Evolutionary conservation across 805 yeast species (phyloP).

Genomic region (Schizosaccharomyces octosporus): DNA sequence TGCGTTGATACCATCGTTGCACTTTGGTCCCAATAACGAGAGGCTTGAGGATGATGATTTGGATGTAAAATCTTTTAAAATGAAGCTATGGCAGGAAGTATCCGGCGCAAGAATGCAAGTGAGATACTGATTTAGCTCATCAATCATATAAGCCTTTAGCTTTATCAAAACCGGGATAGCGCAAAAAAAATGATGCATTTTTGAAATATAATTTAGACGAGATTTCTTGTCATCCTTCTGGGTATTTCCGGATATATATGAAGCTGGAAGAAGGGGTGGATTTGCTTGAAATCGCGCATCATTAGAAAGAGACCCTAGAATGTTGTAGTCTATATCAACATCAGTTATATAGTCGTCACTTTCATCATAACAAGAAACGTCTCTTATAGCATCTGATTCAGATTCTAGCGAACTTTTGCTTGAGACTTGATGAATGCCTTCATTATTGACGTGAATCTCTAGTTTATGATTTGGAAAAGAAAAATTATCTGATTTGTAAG

Average conservation of each 20-base stretch:
- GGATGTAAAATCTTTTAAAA: background rate
- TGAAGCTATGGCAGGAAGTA: background rate
- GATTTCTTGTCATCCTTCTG: background rate
- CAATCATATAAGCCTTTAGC: background rate
- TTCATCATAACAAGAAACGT: background rate
- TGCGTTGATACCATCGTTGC: background rate
- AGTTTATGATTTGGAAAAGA: background rate
- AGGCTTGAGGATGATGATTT: background rate
- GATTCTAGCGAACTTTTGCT: no score
- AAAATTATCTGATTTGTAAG: background rate
- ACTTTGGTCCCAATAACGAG: background rate
- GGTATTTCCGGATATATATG: background rate
- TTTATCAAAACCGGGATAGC: background rate
- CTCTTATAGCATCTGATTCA: background rate
- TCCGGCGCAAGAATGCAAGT: background rate
- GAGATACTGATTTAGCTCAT: background rate
- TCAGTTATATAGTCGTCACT: background rate
- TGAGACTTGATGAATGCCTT: no score
- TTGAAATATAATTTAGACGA: background rate
- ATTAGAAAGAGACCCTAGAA: background rate
- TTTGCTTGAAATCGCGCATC: background rate
- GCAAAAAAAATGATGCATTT: background rate
- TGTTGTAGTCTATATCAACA: background rate
- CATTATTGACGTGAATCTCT: background rate
- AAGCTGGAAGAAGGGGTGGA: background rate